phyloP scores from a whole-genome alignment of 225 moss, liverwort and hornwort species.

The Anthoceros angustus region DNA sequence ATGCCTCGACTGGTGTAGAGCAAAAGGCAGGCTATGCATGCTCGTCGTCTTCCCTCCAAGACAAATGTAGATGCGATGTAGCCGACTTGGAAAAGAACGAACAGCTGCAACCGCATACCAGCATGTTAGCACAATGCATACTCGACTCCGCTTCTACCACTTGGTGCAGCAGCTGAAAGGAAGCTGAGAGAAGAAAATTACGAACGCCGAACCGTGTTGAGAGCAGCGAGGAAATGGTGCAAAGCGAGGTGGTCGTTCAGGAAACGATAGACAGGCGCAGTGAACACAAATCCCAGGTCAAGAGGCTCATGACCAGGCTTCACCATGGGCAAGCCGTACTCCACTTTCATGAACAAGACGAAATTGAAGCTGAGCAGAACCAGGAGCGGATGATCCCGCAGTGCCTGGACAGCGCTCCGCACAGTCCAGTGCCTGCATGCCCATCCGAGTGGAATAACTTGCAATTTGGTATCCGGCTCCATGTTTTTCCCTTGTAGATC shows the following conservation, averaged over 20 bases:
- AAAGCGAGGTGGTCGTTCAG: slow-evolving; percentile 1
- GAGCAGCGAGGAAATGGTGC: background rate
- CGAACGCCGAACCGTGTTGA: background rate
- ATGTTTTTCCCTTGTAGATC: background rate
- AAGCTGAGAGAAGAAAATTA: background rate
- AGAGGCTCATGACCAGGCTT: background rate
- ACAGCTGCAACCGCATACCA: slow-evolving; percentile 11
- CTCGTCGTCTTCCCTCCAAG: slow-evolving; percentile 21
- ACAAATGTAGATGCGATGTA: slow-evolving; percentile 20
- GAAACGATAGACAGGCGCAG: slow-evolving; percentile 6
- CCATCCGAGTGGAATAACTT: background rate
- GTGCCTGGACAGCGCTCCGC: background rate
- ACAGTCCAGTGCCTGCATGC: background rate
- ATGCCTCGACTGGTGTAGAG: slow-evolving; percentile 30
- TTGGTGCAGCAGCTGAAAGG: background rate
- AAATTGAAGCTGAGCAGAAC: background rate
- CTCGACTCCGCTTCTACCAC: background rate
- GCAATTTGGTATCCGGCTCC: background rate
- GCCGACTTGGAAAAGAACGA: slow-evolving; percentile 20
- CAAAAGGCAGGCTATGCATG: slow-evolving; percentile 19
- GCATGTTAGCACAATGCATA: background rate
- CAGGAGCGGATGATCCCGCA: background rate
- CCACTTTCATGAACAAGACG: background rate
- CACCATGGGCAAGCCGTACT: background rate
- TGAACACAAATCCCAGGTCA: slow-evolving; percentile 7